Base-by-base conservation (phyloP, 352 stramenopile species). In the Pythium phragmiticola region DNA sequence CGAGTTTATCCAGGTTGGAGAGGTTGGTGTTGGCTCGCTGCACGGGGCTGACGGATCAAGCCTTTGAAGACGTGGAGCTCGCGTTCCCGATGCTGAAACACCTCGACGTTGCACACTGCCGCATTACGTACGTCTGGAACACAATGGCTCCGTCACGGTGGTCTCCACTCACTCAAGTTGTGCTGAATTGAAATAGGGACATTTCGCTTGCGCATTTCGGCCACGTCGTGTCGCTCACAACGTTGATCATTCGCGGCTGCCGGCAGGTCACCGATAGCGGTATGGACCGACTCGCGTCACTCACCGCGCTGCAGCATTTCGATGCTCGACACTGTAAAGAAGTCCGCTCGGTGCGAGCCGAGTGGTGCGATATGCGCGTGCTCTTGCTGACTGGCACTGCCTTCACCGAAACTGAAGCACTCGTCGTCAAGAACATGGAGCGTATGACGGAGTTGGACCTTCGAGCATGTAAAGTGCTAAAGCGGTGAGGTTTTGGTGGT, bases 261-360 rank as follows among this genome's bases (percentile, higher is more conserved):
- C 64, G 68, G 11, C 75, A 82, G 23, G 43, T 92, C 47, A 84
- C 72, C 0, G 69, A 90, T 55, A 63, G 63, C 43, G 82, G 82
- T 2, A 23, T 91, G 9, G 73, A 82, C 23, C 49, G 72, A n/a
- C 46, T 91, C 23, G 47, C 46, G 2, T 70, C 61, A 8, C 68
- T 93, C 26, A 59, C 50, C 28, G 21, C 64, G 19, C 54, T 93
- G 26, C 75, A 74, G 41, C 81, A 89, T 56, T 90, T 94, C 43
- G 82, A 94, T 48, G 82, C 76, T 3, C 76, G 84, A 12, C 79
- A 90, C 52, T 94, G 84, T 45, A 70, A 77, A 58, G 72, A 76
- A 34, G 64, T 94, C 19, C 77, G 75, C 33, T 76, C 73, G 3
- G 58, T 92, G 19, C 73, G 72, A 19, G 68, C 53, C 0, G 74